These are phyloP conservation scores for Sugiyamaella mastotermitis DNA, from an alignment of 805 yeast species.

Conservation along the genomic window DNA sequence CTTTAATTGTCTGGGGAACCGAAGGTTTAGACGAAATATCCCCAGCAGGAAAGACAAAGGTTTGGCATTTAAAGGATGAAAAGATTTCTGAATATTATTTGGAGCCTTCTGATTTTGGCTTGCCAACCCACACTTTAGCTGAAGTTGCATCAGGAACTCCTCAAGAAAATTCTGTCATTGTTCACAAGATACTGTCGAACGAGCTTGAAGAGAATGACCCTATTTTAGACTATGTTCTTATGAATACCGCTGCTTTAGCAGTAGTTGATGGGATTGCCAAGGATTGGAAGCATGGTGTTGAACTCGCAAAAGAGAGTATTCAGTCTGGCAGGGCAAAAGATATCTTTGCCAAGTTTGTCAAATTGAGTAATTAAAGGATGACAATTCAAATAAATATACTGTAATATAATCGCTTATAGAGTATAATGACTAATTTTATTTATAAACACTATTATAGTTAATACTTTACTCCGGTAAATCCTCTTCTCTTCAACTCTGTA, in stretches of 20 bases:
- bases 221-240: constrained; percentile 78
- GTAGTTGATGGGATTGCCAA: constrained; percentile 64
- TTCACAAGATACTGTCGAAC: constrained; percentile 45
- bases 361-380: no score
- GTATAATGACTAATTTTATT: no score
- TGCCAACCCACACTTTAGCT: constrained; percentile 62
- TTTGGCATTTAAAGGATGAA: constrained; percentile 61
- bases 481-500: no score
- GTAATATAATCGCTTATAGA: no score
- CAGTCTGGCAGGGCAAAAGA: constrained; percentile 57
- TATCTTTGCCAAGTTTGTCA: constrained; percentile 53
- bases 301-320: constrained; percentile 63
- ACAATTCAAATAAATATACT: no score
- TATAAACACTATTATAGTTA: no score
- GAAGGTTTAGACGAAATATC: constrained; percentile 91
- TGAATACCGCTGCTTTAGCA: constrained; percentile 85
- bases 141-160: constrained; percentile 84
- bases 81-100: constrained; percentile 26
- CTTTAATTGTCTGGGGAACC: constrained; percentile 90
- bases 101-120: constrained; percentile 72
- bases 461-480: no score
- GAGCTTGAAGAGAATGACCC: constrained; percentile 43
- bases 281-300: constrained; percentile 74
- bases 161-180: constrained; percentile 63
- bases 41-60: constrained; percentile 74